phyloP scores from a whole-genome alignment of 208 protist species.

The Eutreptiella sp. region DNA sequence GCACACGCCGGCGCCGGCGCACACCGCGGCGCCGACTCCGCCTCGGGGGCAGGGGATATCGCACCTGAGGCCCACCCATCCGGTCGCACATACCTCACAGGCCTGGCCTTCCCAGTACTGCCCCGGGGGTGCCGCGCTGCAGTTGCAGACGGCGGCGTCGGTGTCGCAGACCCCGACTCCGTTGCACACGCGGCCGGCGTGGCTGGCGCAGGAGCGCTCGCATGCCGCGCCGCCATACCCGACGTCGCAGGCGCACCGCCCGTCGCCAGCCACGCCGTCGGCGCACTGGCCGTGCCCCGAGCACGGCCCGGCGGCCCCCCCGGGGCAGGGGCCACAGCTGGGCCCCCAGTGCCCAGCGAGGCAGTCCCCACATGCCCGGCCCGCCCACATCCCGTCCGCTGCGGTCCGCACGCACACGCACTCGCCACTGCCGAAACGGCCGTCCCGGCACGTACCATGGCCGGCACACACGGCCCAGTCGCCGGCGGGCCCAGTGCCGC shows the following conservation, averaged over 20 bases:
- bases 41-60: neutral
- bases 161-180: slow-evolving; percentile 6
- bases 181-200: neutral
- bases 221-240: neutral
- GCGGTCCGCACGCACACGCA: neutral
- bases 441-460: neutral
- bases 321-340: neutral
- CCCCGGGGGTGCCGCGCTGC: neutral
- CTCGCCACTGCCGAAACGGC: neutral
- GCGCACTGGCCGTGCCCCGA: neutral
- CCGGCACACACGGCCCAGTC: neutral
- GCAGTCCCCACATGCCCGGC: neutral
- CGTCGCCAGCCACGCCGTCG: neutral
- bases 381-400: neutral
- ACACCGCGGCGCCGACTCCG: slow-evolving; percentile 1
- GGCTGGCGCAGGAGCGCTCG: neutral
- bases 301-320: neutral
- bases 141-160: slow-evolving; percentile 1
- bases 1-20: slow-evolving; percentile 22
- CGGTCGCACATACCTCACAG: slow-evolving; percentile 13
- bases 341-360: neutral
- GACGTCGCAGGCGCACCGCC: neutral
- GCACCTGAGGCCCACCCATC: slow-evolving; percentile 22
- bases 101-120: slow-evolving; percentile 19
- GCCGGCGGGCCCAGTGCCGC: slow-evolving; percentile 14